Percentiles rank a stretch among this genome's conserved stretches.
These are phyloP conservation scores for Blastomyces parvus DNA, from an alignment of 2,329 filamentous ascomycete species.

Conservation along the genomic window DNA sequence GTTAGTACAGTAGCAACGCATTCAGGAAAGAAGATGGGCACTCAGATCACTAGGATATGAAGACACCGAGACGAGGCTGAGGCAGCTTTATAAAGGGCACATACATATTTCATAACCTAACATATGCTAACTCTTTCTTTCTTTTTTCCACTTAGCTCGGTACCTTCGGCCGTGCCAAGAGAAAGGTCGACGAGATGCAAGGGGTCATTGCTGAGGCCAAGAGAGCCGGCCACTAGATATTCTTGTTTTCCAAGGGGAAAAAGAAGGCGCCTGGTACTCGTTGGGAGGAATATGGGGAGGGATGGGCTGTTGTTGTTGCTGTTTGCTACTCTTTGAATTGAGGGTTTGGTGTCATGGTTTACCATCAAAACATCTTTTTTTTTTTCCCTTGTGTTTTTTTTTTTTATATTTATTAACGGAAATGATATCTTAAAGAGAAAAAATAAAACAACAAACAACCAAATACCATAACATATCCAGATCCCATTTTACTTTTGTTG, in stretches of 20 bases:
- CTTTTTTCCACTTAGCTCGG: conserved; percentile 58
- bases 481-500: neutral
- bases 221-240: conserved; percentile 55
- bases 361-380: conserved; percentile 15
- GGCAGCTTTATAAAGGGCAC: neutral
- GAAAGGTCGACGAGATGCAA: conserved; percentile 98
- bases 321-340: conserved; percentile 1
- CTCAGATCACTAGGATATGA: neutral
- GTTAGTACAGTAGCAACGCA: no score
- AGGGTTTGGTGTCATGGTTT: conserved; percentile 5
- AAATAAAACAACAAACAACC: neutral
- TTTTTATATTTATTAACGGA: conserved; percentile 2
- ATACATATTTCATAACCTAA: neutral
- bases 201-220: conserved; percentile 95
- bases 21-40: no score
- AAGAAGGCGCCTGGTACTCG: neutral
- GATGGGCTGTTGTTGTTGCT: neutral
- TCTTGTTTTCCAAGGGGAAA: neutral
- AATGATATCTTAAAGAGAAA: conserved; percentile 10
- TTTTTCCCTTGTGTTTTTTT: conserved; percentile 16
- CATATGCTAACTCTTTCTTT: neutral
- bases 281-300: neutral
- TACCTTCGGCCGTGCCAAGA: conserved; percentile 97
- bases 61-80: neutral
- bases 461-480: neutral